Percentiles rank a stretch among this genome's conserved stretches.
Evolutionary conservation across 2,329 filamentous ascomycete genomes (phyloP).

Genomic region (Penicillium hordei): DNA sequence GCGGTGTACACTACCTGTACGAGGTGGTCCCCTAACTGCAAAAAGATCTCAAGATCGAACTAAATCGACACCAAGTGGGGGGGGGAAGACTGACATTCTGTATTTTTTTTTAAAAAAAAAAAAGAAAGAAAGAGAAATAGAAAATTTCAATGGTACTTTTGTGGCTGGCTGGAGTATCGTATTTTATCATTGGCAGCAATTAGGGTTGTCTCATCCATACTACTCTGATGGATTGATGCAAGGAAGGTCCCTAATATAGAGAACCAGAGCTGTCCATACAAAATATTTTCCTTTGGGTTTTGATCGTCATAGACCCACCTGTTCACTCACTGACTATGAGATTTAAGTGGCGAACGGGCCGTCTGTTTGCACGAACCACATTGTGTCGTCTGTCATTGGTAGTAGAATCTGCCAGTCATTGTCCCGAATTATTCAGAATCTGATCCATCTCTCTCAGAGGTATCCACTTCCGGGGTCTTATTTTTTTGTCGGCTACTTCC

Average conservation of each 20-base stretch:
- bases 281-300: neutral
- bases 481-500: neutral
- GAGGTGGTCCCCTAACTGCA: neutral
- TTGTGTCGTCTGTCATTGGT: constrained; percentile 15
- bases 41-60: constrained; percentile 21
- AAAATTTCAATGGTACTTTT: neutral
- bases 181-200: neutral
- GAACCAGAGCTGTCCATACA: neutral
- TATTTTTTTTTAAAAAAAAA: constrained; percentile 2
- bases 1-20: constrained; percentile 19
- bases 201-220: neutral
- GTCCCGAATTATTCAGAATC: constrained; percentile 15
- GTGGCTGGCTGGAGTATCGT: constrained; percentile 18
- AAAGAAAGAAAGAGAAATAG: neutral
- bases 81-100: constrained; percentile 8
- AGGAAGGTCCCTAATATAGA: neutral
- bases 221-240: neutral
- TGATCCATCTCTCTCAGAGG: constrained; percentile 12
- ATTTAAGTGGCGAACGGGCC: constrained; percentile 20
- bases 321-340: constrained; percentile 23
- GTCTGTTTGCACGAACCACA: constrained; percentile 16
- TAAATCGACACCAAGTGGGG: constrained; percentile 15
- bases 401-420: constrained; percentile 18
- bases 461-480: constrained; percentile 8
- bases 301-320: constrained; percentile 25